A percentile compares a stretch with the other conserved stretches of the same genome.
These are phyloP conservation scores for Hanseniaspora taiwanica DNA, from an alignment of 805 yeast species.

Conservation along the genomic window DNA sequence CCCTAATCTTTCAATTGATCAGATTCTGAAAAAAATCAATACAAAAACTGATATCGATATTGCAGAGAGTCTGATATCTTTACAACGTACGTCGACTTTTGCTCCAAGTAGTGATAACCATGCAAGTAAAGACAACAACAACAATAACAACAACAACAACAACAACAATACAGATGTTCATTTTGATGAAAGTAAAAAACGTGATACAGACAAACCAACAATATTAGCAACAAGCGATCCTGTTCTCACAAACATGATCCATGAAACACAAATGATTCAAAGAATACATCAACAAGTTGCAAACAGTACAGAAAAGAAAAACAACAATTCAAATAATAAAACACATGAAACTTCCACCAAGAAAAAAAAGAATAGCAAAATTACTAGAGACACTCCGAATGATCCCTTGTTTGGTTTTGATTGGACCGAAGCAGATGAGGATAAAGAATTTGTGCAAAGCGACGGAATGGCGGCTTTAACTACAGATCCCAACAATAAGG, in stretches of 20 bases:
- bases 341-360: no score
- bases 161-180: constrained; percentile 1
- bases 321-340: constrained; percentile 4
- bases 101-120: background rate
- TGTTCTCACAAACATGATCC: constrained; percentile 1
- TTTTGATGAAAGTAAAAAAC: background rate
- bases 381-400: constrained; percentile 27
- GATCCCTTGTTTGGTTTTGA: constrained; percentile 41
- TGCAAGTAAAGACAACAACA: background rate
- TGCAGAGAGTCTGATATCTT: constrained; percentile 2
- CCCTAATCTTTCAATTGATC: constrained; percentile 36
- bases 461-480: constrained; percentile 61
- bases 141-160: constrained; percentile 1
- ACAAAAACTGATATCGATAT: background rate
- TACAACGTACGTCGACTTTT: background rate
- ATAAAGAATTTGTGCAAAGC: constrained; percentile 12
- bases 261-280: constrained; percentile 4
- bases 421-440: constrained; percentile 43
- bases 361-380: constrained; percentile 13
- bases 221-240: background rate
- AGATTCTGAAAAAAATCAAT: constrained; percentile 11
- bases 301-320: constrained; percentile 5
- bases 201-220: background rate
- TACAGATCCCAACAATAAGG: constrained; percentile 37
- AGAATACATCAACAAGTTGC: constrained; percentile 3